Base-by-base conservation (phyloP, 116 monocot genomes). In the Zostera marina region DNA sequence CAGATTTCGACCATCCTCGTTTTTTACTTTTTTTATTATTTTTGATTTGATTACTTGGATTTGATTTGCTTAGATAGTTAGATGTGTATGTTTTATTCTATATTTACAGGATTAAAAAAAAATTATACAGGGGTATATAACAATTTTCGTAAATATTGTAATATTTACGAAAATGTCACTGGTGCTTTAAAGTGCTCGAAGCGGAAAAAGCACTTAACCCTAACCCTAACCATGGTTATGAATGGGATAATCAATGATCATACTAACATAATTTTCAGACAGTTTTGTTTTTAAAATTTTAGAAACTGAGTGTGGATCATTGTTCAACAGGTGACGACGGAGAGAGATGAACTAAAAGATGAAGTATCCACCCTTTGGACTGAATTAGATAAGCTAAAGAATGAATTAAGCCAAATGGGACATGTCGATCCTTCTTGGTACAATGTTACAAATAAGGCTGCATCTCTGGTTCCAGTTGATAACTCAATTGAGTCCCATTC, bases 261-360 rank as follows among this genome's bases (percentile, higher is more conserved):
- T 47, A 14, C 47, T 47, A 47, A 47, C 47, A 47, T 43, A 47
- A n/a, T 14, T 7, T 13, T 12, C 22, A 13, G n/a, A 10, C 6
- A 24, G 1, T 14, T 26, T 55, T 11, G 5, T n/a, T 10, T 24
- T 11, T 14, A 25, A 26, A 26, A 26, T 11, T 24, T 12, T 32
- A 26, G 11, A 22, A n/a, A 7, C 38, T 55, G 38, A 1, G 44
- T 47, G 2, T 15, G 8, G 6, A 23, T 13, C 11, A 61, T 46
- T 44, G 9, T n/a, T n/a, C 47, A 52, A 47, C 73, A 86, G 86
- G 75, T 81, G 17, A 68, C 69, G 12, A 47, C 56, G 9, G 78
- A 78, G 73, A 86, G 73, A 63, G 56, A 76, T 40, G 81, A 86
- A 63, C 65, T 86, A 22, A 67, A 54, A 63, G 76, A 81, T 44